Conservation (phyloP, 179 eudicot species). For the Amaranthus tricolor region DNA sequence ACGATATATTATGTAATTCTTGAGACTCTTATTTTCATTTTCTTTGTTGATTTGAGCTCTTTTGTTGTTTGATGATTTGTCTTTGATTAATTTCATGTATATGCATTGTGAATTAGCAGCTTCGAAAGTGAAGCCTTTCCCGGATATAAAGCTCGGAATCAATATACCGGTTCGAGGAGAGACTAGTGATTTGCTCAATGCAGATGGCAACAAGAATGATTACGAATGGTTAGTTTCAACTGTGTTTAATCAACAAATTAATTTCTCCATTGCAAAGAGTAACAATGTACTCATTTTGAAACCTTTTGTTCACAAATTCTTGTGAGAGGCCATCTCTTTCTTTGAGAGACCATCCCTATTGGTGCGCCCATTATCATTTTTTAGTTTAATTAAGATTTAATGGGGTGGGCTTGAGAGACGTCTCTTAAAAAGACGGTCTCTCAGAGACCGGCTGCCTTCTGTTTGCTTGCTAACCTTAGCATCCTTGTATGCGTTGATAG, state of each 20-base stretch:
- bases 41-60: slow-evolving; percentile 13
- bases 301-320: neutral
- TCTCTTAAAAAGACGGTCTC: no score
- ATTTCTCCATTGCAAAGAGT: neutral
- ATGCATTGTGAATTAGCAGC: slow-evolving; percentile 40
- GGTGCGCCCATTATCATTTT: no score
- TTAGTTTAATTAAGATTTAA: no score
- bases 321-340: no score
- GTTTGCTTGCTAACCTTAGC: neutral
- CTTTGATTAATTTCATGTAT: neutral
- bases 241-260: neutral
- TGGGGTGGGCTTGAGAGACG: no score
- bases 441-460: no score
- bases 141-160: slow-evolving; percentile 68
- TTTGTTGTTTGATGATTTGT: slow-evolving; percentile 2
- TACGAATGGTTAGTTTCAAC: slow-evolving; percentile 78
- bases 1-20: slow-evolving; percentile 68
- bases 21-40: slow-evolving; percentile 14
- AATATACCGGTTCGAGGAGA: slow-evolving; percentile 73
- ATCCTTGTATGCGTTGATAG: no score
- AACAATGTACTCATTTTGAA: neutral
- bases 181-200: slow-evolving; percentile 84
- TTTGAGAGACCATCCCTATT: no score
- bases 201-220: slow-evolving; percentile 83
- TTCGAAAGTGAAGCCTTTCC: slow-evolving; percentile 55